Evolutionary conservation across 176 grass and related monocot genomes (phyloP).

Genomic region (Lolium multiflorum): DNA sequence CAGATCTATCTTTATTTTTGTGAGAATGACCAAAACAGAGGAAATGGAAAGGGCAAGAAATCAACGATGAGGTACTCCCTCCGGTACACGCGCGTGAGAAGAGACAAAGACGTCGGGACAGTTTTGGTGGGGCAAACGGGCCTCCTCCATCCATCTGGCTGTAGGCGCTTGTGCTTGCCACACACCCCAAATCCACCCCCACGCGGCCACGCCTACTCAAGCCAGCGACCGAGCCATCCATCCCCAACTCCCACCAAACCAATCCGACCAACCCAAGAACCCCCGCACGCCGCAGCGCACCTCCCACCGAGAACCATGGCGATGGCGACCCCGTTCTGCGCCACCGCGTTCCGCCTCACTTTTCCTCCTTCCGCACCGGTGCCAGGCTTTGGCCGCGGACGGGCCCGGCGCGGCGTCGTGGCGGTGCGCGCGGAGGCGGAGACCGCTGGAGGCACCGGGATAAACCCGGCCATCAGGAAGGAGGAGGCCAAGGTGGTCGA

Average conservation of each 20-base stretch:
- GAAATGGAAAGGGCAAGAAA: no score
- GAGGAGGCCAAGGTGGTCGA: conserved; percentile 92
- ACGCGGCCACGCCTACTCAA: conserved; percentile 16
- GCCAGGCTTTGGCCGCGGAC: background rate
- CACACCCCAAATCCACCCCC: conserved; percentile 11
- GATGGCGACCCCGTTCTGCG: conserved; percentile 48
- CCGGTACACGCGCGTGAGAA: background rate
- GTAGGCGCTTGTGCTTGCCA: background rate
- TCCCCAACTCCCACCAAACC: conserved; percentile 36
- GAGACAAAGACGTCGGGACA: background rate
- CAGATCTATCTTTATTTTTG: no score
- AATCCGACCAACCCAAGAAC: conserved; percentile 16
- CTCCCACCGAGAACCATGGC: conserved; percentile 41
- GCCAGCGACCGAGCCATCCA: background rate
- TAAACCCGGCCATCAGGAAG: conserved; percentile 88
- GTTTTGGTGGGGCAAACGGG: background rate
- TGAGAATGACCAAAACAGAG: no score
- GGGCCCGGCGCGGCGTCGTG: conserved; percentile 35
- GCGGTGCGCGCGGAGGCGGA: conserved; percentile 61
- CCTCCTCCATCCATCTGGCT: background rate
- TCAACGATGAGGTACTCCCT: background rate
- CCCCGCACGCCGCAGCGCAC: background rate
- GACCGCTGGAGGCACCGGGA: conserved; percentile 42
- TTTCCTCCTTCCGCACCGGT: background rate
- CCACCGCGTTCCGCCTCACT: conserved; percentile 45